Evolutionary conservation across 352 stramenopile species (phyloP).

Genomic region (Thalassiosira mediterranea): DNA sequence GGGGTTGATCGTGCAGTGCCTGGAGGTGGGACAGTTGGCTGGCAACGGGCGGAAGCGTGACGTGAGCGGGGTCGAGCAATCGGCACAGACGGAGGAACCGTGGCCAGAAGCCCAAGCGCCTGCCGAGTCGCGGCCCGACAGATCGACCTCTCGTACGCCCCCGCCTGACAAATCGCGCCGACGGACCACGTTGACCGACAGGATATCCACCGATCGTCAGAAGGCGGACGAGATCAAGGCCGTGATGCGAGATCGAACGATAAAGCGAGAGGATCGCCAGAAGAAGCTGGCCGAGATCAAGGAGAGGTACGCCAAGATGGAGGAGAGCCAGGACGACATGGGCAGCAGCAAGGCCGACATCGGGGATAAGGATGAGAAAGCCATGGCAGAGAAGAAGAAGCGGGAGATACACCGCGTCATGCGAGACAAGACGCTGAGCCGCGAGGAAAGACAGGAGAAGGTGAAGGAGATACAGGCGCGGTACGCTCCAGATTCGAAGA

Average conservation of each 20-base stretch:
- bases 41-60: neutral
- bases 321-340: no score
- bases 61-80: neutral
- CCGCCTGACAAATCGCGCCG: neutral
- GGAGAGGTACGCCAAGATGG: neutral
- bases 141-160: neutral
- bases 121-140: neutral
- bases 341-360: neutral
- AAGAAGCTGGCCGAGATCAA: constrained; percentile 14
- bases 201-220: neutral
- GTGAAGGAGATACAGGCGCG: constrained; percentile 13
- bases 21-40: constrained; percentile 18
- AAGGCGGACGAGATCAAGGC: constrained; percentile 4
- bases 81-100: neutral
- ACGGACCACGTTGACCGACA: neutral
- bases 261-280: neutral
- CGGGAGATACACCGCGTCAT: neutral
- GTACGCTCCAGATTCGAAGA: neutral
- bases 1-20: constrained; percentile 33
- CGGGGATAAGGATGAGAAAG: neutral
- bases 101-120: neutral
- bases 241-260: constrained; percentile 8
- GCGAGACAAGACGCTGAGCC: constrained; percentile 9
- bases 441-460: constrained; percentile 9
- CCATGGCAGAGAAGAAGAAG: neutral